Base-by-base conservation (phyloP, 768 basidiomycete species). In the Pisolithus tinctorius region DNA sequence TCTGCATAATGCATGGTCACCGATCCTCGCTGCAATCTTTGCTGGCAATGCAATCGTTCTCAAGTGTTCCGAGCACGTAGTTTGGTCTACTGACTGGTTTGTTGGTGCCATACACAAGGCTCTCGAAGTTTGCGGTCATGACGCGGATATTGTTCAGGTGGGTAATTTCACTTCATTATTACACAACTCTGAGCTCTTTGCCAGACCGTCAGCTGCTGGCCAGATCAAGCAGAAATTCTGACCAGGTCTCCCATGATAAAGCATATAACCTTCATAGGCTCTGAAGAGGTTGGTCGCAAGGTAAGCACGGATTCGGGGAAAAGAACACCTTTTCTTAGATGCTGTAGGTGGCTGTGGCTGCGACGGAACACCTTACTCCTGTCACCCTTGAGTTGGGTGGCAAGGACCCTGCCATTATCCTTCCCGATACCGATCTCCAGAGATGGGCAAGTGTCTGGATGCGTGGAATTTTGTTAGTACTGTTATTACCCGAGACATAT, bases 251-350 rank as follows among this genome's bases (percentile, higher is more conserved):
- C 88, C 0, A 61, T 77, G 26, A 86, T 99, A 55, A 89, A 87
- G 61, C 96, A 99, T 61, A 94, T 98, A 55, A 96, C 93, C 1
- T 95, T 95, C 64, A 93, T 94, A 63, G 87, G 91, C 25, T 91
- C 88, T 4, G 87, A 88, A 59, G 71, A 71, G 45, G 79, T 90
- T 44, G 90, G 90, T 29, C 82, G 84, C 44, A 81, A 83, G 74
- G 87, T 86, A 38, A 41, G 31, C 11, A 59, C 67, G 20, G 17
- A n/a, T 30, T 68, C 23, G 4, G 1, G 5, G 6, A 2, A 13
- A 34, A 25, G 49, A 26, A 17, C 6, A 25, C 26, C 25, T 34
- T 4, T 42, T 51, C 27, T 62, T 10, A n/a, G 16, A 4, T 38
- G 29, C 49, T 59, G 57, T 63, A 92, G 83, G 81, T 98, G 54